Evolutionary conservation across 2,329 filamentous ascomycete species (phyloP), one percentile per base, ranked within the genome.

Genomic region (Lecanoromycetidae sp.): DNA sequence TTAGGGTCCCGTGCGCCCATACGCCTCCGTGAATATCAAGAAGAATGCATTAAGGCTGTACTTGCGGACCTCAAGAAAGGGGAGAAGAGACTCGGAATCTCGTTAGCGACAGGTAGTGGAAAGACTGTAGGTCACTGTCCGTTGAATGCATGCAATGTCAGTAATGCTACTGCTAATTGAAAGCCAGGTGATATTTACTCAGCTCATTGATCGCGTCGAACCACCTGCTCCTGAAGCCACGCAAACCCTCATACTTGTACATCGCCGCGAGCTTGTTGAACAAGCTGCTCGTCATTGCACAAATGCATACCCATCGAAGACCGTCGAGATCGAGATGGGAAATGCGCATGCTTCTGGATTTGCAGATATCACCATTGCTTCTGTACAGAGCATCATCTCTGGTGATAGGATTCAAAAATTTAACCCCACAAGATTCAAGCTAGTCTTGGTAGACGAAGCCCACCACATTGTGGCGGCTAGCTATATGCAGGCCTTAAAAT

Each of bases 331-430:
- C 47, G 91, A 98, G 63, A 94, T 96, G 87, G 87, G 84, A 27
- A 76, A 74, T 36, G 68, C 77, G 39, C 80, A 83, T 56, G 84
- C 90, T 2, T 81, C 80, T 3, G 90, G 90, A 5, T 64, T 68
- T 1, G 90, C 88, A 46, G 90, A 98, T 63, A 95, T 98, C 56
- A 95, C 90, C 7, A 75, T 98, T 43, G 91, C 90, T 36, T 95
- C 90, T 27, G 75, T 98, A 29, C 80, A 83, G 58, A 95, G 86
- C 62, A 79, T 98, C 56, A 77, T 74, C 6, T 93, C 85, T 4
- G 76, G 77, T 10, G 76, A 81, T 44, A 77, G 91, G 2, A 72
- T 96, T n/a, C 60, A 64, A 29, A 95, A 94, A 60, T 96, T 90
- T 57, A 77, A 93, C 55, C 84, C 87, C 0, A 64, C 63, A 0